Conservation (phyloP, 2,329 filamentous ascomycete genomes). For the Aureobasidium zeae region DNA sequence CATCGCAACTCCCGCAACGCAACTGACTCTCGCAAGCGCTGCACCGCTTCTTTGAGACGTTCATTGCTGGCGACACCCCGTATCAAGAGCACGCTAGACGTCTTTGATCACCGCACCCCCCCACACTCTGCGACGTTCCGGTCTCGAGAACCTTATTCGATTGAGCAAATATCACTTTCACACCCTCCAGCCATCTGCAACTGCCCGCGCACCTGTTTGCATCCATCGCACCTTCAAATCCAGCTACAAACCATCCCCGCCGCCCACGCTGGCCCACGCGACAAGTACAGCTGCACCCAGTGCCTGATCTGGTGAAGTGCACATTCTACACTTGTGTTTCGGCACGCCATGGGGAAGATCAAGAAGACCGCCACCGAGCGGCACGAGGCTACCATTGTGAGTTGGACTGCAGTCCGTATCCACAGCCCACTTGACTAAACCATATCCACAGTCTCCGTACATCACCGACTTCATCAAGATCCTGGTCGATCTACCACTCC, state of each 20-base stretch:
- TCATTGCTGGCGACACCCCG: too few species aligned
- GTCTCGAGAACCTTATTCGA: constrained; percentile 9
- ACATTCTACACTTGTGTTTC: constrained; percentile 17
- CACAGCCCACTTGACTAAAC: constrained; percentile 23
- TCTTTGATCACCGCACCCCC: too few species aligned
- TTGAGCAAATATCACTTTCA: constrained; percentile 6
- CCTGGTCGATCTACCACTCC: constrained; percentile 59
- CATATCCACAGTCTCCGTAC: constrained; percentile 63
- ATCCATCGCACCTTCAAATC: background rate
- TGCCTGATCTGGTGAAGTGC: constrained; percentile 8
- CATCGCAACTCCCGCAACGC: constrained; percentile 1
- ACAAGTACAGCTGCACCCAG: background rate
- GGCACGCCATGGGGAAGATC: constrained; percentile 42
- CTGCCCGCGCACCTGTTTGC: constrained; percentile 11
- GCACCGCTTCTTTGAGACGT: too few species aligned
- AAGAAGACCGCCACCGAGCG: constrained; percentile 46
- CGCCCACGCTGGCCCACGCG: background rate
- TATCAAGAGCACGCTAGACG: background rate
- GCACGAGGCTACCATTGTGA: constrained; percentile 45
- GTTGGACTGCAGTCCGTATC: constrained; percentile 15
- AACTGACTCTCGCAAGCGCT: constrained; percentile 12
- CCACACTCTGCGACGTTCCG: background rate
- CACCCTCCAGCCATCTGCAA: constrained; percentile 1
- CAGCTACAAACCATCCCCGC: background rate
- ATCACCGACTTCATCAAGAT: constrained; percentile 69